Conservation (phyloP, 1,284 basidiomycete genomes). For the Apiotrichum siamense region DNA sequence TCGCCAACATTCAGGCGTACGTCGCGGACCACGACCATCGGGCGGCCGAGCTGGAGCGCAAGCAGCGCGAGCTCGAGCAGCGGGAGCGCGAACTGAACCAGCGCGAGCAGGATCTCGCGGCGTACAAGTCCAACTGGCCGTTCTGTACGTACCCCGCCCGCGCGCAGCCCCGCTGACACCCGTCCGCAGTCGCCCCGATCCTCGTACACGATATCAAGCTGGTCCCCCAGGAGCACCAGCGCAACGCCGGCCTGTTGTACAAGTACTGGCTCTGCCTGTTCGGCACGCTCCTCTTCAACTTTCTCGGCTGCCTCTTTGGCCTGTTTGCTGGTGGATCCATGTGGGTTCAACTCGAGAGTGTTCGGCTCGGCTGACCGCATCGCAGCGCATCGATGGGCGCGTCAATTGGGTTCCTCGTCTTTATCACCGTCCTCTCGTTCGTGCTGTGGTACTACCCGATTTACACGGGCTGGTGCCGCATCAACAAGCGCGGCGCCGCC, state of each 20-base stretch:
- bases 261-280: constrained; percentile 78
- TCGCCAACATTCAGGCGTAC: constrained; percentile 18
- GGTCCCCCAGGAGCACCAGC: constrained; percentile 78
- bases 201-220: constrained; percentile 86
- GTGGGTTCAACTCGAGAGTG: not conserved
- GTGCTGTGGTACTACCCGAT: constrained; percentile 90
- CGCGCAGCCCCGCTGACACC: not conserved
- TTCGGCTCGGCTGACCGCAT: constrained; percentile 17
- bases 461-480: constrained; percentile 96
- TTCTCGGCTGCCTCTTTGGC: constrained; percentile 83
- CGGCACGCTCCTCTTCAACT: constrained; percentile 75
- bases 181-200: constrained; percentile 71
- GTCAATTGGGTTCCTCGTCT: constrained; percentile 58
- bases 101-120: constrained; percentile 25
- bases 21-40: constrained; percentile 19
- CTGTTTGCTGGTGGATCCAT: constrained; percentile 58
- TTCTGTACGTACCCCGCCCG: constrained; percentile 32
- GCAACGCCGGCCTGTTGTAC: constrained; percentile 74
- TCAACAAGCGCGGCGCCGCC: constrained; percentile 48
- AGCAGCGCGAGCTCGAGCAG: constrained; percentile 36
- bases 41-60: constrained; percentile 27
- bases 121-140: constrained; percentile 46
- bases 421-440: constrained; percentile 77
- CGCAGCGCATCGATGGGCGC: constrained; percentile 27
- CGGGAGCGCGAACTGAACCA: constrained; percentile 28